Evolutionary conservation across 768 basidiomycete species (phyloP), one percentile per base, ranked within the genome.

Genomic region (Suillus subluteus): DNA sequence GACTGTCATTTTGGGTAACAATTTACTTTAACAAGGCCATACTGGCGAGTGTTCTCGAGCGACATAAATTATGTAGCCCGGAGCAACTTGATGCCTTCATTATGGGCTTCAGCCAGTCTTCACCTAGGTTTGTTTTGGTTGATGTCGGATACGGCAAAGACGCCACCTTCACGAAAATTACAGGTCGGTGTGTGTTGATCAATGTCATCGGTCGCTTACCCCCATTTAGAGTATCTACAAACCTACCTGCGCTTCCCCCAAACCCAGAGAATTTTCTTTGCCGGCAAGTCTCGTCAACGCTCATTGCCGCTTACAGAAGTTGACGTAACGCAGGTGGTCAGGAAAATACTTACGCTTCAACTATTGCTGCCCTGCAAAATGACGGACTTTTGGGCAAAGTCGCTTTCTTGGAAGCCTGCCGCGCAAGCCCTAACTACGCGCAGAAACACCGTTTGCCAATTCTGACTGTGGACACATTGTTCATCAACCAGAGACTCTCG

Each of bases 1-100:
- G 88, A 11, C 81, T 91, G 48, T 90, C 91, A 35, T 91, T 92
- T 75, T 92, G 90, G 90, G 85, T 91, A 61, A 87, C 86, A 54
- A 75, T 93, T 68, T 92, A 87, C 79, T 84, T 87, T 78, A 91
- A 90, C 81, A 89, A 85, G 77, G 72, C 78, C 63, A 84, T 84
- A 40, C 78, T 91, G 55, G 74, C 83, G 13, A 84, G 86, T 62
- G 77, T 78, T 61, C 82, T 91, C 44, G 76, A 84, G 65, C 79
- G 78, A 40, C 82, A 84, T 70, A 82, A 83, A 62, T 75, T 88
- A 62, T 92, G 91, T 73, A 84, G 84, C 56, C 79, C 80, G 26
- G 88, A 89, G 59, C 89, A 92, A 68, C 83, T 91, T 68, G 87
- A 91, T 59, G 83, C 82, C n/a, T 94, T 94, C 76, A 78, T 87